These are phyloP conservation scores for Fusarium nygamai DNA, from an alignment of 2,329 filamentous ascomycete genomes.

Conservation along the genomic window DNA sequence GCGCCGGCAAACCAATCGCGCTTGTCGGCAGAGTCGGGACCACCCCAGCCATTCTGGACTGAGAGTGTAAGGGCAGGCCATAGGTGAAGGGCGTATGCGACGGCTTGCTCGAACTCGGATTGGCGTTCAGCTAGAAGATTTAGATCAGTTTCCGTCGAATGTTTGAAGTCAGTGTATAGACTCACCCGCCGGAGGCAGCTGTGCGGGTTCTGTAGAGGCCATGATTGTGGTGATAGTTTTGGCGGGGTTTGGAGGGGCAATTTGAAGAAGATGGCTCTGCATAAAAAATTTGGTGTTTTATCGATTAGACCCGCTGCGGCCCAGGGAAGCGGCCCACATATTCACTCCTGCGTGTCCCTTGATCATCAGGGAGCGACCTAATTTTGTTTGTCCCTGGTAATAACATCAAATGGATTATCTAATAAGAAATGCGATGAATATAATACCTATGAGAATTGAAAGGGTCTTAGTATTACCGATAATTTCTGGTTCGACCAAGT, in stretches of 20 bases:
- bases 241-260: slow-evolving; percentile 48
- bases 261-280: slow-evolving; percentile 29
- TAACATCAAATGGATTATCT: not conserved
- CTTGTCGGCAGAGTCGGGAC: slow-evolving; percentile 83
- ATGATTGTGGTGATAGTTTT: slow-evolving; percentile 39
- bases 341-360: not conserved
- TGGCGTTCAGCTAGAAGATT: slow-evolving; percentile 62
- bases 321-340: slow-evolving; percentile 6
- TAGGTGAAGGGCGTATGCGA: slow-evolving; percentile 84
- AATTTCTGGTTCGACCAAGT: not conserved
- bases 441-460: no score
- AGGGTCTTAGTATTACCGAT: not conserved
- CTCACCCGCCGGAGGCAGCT: slow-evolving; percentile 48
- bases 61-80: slow-evolving; percentile 92
- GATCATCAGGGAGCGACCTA: not conserved
- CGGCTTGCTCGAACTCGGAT: slow-evolving; percentile 82
- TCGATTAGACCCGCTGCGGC: slow-evolving; percentile 1
- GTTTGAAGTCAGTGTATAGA: not conserved
- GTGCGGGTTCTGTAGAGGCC: slow-evolving; percentile 45
- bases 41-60: slow-evolving; percentile 88
- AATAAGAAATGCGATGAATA: not conserved
- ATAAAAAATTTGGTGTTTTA: slow-evolving; percentile 46
- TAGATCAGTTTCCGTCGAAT: not conserved
- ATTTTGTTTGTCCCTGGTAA: not conserved
- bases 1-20: slow-evolving; percentile 96